phyloP scores from a whole-genome alignment of 2,329 filamentous ascomycete species.

The Dothistroma septosporum region DNA sequence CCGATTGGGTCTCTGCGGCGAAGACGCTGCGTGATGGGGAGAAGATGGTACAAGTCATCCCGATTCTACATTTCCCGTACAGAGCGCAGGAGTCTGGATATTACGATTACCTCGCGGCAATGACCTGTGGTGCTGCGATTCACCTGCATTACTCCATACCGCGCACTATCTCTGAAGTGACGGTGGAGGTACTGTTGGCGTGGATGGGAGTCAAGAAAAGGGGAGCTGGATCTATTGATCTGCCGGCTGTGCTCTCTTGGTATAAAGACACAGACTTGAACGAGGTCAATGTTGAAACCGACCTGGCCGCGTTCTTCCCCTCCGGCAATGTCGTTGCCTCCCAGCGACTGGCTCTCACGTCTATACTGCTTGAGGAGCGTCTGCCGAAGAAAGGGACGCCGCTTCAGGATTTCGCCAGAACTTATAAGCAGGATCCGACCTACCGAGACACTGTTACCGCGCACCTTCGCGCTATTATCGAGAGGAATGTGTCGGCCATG shows the following conservation, averaged over 20 bases:
- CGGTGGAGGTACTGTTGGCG: constrained; percentile 11
- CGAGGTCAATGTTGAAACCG: background rate
- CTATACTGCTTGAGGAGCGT: background rate
- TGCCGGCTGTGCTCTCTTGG: constrained; percentile 1
- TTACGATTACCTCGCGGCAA: constrained; percentile 8
- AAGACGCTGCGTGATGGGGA: constrained; percentile 6
- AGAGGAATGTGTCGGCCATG: constrained; percentile 11
- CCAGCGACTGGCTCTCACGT: background rate
- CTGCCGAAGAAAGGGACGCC: constrained; percentile 3
- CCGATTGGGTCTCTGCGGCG: constrained; percentile 12
- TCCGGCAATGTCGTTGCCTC: background rate
- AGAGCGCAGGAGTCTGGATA: background rate
- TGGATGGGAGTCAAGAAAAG: constrained; percentile 18
- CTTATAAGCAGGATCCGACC: constrained; percentile 4
- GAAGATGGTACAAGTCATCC: constrained; percentile 14
- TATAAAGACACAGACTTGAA: background rate
- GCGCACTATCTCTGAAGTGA: constrained; percentile 14
- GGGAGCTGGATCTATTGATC: background rate
- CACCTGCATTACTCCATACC: constrained; percentile 1
- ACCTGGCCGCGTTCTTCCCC: background rate
- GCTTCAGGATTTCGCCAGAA: constrained; percentile 6
- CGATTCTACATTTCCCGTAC: constrained; percentile 3
- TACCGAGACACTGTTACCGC: constrained; percentile 8
- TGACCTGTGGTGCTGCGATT: constrained; percentile 9
- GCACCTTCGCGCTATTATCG: constrained; percentile 12